Conservation (phyloP, 1,139 yeast genomes). For the Magnusiomyces tetraspermus region DNA sequence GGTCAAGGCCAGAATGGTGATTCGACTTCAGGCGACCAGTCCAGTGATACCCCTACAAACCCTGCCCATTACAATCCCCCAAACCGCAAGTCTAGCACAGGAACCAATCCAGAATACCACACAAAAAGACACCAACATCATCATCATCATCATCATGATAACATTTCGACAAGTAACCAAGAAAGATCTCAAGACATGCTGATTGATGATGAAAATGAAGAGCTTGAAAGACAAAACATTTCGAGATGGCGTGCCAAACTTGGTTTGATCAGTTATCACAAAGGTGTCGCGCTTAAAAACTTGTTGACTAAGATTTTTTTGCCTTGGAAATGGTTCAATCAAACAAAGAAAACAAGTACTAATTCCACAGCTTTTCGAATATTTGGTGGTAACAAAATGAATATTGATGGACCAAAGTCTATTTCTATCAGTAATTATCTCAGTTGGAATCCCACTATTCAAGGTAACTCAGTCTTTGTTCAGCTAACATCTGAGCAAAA, state of each 20-base stretch:
- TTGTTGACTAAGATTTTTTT: conserved; percentile 5
- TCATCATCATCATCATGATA: too few species aligned
- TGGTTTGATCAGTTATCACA: background rate
- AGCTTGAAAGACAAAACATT: conserved; percentile 10
- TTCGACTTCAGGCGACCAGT: too few species aligned
- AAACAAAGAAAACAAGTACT: too few species aligned
- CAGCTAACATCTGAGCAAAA: conserved; percentile 73
- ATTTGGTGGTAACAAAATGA: too few species aligned
- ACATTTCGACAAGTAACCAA: background rate
- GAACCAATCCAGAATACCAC: too few species aligned
- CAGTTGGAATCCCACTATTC: conserved; percentile 86
- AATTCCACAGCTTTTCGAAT: background rate
- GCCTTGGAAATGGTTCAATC: conserved; percentile 3
- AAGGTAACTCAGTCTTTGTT: conserved; percentile 87
- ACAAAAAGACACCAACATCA: too few species aligned
- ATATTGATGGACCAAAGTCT: too few species aligned
- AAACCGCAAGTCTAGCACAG: too few species aligned
- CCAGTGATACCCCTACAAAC: too few species aligned
- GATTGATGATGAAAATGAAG: conserved; percentile 23
- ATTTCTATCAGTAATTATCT: conserved; percentile 44
- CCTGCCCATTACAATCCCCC: too few species aligned
- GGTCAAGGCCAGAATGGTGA: too few species aligned
- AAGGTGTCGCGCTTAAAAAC: conserved; percentile 13
- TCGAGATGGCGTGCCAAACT: conserved; percentile 4
- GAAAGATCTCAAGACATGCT: too few species aligned